phyloP scores from a whole-genome alignment of 371 early-diverging fungal genomes.

The Apophysomyces trapeziformis region DNA sequence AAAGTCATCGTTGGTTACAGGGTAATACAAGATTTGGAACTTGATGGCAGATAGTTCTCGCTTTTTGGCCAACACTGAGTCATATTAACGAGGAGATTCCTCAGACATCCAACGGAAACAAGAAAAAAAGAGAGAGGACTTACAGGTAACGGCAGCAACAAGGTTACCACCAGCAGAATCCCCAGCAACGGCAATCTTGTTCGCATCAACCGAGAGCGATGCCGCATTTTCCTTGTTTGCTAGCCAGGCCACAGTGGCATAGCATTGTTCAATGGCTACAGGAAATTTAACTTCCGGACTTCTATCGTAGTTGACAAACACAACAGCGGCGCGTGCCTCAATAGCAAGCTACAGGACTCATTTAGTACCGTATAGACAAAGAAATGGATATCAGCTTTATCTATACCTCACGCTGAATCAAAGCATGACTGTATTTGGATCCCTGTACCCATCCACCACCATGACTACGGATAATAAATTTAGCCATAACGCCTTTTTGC shows the following conservation, averaged over 20 bases:
- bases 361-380: no score
- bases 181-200: slow-evolving; percentile 19
- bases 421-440: slow-evolving; percentile 15
- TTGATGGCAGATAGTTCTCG: slow-evolving; percentile 11
- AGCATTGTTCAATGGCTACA: slow-evolving; percentile 36
- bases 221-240: slow-evolving; percentile 22
- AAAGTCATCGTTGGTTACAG: slow-evolving; percentile 15
- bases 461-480: slow-evolving; percentile 14
- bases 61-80: slow-evolving; percentile 33
- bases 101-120: background rate
- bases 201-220: slow-evolving; percentile 14
- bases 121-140: background rate
- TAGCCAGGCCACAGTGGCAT: slow-evolving; percentile 32
- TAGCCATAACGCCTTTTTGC: background rate
- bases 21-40: slow-evolving; percentile 17
- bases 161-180: slow-evolving; percentile 25
- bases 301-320: slow-evolving; percentile 31
- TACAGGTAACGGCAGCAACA: slow-evolving; percentile 10
- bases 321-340: slow-evolving; percentile 18
- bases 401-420: slow-evolving; percentile 14
- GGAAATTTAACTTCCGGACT: slow-evolving; percentile 38
- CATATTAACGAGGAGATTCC: slow-evolving; percentile 51
- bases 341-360: slow-evolving; percentile 12
- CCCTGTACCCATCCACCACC: slow-evolving; percentile 33
- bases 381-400: no score